These are phyloP conservation scores for Tulasnella sp. DNA, from an alignment of 768 basidiomycete species.

Conservation along the genomic window DNA sequence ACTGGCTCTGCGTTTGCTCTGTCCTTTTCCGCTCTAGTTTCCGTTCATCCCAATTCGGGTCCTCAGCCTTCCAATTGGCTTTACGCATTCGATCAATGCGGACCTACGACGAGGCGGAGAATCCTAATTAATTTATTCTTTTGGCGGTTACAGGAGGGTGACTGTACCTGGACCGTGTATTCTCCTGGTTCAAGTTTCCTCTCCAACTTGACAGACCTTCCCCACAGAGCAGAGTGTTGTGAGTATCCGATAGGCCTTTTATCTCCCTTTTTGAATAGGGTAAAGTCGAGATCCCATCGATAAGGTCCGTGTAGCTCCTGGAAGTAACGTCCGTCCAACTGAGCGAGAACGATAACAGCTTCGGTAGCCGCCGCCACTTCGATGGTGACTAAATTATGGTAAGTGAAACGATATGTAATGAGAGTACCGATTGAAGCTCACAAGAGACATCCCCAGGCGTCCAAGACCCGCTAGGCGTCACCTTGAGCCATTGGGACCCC, in stretches of 20 bases:
- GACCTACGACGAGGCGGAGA: neutral
- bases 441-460: conserved; percentile 44
- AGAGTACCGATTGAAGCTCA: conserved; percentile 23
- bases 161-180: conserved; percentile 27
- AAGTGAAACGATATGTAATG: neutral
- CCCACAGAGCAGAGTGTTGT: conserved; percentile 20
- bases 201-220: conserved; percentile 22
- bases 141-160: neutral
- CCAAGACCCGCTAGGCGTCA: conserved; percentile 36
- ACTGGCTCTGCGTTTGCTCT: conserved; percentile 13
- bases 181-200: conserved; percentile 24
- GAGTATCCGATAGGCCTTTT: conserved; percentile 18
- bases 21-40: conserved; percentile 12
- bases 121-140: neutral
- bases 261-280: conserved; percentile 38
- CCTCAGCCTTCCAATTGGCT: neutral
- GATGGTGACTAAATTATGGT: conserved; percentile 32
- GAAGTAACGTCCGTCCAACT: conserved; percentile 40
- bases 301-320: conserved; percentile 35
- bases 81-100: neutral
- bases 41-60: conserved; percentile 2
- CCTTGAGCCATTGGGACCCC: conserved; percentile 39
- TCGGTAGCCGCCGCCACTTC: conserved; percentile 31
- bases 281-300: conserved; percentile 40
- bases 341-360: conserved; percentile 42